phyloP scores from a whole-genome alignment of 2,329 filamentous ascomycete species.

The Microsporum ferrugineum region DNA sequence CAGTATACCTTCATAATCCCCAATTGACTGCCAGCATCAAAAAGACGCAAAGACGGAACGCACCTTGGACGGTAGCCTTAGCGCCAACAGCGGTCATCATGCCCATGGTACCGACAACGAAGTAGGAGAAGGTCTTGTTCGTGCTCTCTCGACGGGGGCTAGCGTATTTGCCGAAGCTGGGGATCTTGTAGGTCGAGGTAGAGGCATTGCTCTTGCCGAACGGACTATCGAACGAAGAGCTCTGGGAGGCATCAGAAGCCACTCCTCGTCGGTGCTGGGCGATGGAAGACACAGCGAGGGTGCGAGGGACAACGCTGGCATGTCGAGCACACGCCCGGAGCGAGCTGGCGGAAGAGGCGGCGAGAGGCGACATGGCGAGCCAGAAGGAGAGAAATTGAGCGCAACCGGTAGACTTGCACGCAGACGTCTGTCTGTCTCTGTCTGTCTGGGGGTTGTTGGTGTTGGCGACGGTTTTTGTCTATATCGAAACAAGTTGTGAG shows the following conservation, averaged over 20 bases:
- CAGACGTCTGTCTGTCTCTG: background rate
- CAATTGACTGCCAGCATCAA: slow-evolving; percentile 1
- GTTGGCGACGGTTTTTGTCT: slow-evolving; percentile 9
- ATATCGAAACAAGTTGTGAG: slow-evolving; percentile 15
- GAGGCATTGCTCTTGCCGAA: slow-evolving; percentile 42
- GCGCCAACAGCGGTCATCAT: slow-evolving; percentile 83
- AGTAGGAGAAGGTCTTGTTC: slow-evolving; percentile 91
- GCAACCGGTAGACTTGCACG: slow-evolving; percentile 13
- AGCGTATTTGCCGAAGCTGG: slow-evolving; percentile 81
- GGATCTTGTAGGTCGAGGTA: slow-evolving; percentile 57
- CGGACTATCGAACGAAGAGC: slow-evolving; percentile 42
- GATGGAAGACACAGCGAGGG: slow-evolving; percentile 27
- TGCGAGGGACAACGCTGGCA: slow-evolving; percentile 31
- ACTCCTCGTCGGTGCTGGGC: slow-evolving; percentile 32
- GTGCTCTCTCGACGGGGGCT: slow-evolving; percentile 54
- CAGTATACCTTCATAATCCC: slow-evolving; percentile 5
- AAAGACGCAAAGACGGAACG: slow-evolving; percentile 27
- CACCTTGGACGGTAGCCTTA: slow-evolving; percentile 97
- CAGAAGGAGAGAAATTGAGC: slow-evolving; percentile 23
- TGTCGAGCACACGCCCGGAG: slow-evolving; percentile 47
- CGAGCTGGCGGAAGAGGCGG: slow-evolving; percentile 52
- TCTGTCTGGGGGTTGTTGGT: slow-evolving; percentile 5
- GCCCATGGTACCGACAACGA: slow-evolving; percentile 95
- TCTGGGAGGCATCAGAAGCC: slow-evolving; percentile 22
- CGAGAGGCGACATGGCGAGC: slow-evolving; percentile 54